Conservation (phyloP, 2,329 filamentous ascomycete genomes). For the Alternaria longipes region DNA sequence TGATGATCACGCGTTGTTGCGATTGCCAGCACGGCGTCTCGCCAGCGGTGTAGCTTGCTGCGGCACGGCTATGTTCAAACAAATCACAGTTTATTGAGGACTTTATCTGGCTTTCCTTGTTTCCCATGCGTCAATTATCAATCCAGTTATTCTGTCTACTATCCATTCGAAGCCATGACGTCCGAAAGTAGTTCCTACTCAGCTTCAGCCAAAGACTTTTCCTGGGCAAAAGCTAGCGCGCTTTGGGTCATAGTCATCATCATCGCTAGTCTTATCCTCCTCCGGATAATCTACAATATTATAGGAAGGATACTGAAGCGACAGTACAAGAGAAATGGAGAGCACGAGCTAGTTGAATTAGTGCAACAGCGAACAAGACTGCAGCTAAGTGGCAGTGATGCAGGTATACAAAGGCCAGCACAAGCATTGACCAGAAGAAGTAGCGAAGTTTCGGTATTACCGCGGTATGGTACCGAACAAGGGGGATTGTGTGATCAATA, state of each 20-base stretch:
- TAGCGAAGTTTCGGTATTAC: constrained; percentile 8
- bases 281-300: constrained; percentile 1
- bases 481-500: not conserved
- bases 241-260: constrained; percentile 8
- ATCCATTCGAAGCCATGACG: not conserved
- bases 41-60: constrained; percentile 6
- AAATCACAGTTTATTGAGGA: not conserved
- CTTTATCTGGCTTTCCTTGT: not conserved
- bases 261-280: not conserved
- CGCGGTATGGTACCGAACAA: constrained; percentile 3
- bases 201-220: not conserved
- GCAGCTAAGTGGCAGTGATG: too few relatives aligned
- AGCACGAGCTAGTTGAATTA: not conserved
- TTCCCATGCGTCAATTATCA: not conserved
- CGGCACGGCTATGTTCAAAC: not conserved
- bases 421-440: not conserved
- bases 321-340: not conserved
- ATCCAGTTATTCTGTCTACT: not conserved
- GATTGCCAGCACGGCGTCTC: not conserved
- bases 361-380: not conserved
- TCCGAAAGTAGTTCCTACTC: not conserved
- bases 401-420: not conserved
- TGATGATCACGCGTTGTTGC: not conserved
- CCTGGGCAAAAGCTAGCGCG: constrained; percentile 2
- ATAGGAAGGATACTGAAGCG: not conserved